Base-by-base conservation (phyloP, 2,329 filamentous ascomycete genomes). In the Didymella keratinophila region DNA sequence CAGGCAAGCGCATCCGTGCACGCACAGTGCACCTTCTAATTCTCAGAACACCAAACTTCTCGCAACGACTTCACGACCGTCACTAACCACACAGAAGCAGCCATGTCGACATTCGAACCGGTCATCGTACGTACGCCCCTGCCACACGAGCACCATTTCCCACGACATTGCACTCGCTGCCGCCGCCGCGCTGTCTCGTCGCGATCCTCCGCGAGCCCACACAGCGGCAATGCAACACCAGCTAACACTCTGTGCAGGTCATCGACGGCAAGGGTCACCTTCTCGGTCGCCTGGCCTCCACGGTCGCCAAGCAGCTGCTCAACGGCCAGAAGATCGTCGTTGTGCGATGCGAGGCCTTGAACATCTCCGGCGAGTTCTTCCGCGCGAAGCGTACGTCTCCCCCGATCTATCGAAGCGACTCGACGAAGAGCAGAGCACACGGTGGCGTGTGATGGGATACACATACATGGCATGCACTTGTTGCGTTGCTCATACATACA, bases 331-430 rank as follows among this genome's bases (percentile, higher is more conserved):
- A 98, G 91, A 96, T 99, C 81, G 94, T 98, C 78, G 86, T 99
- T 76, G 95, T 99, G 81, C 92, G 95, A 87, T 96, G 91, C 85
- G 95, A 99, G 86, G 93, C 92, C 78, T 89, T 99, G 83, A 99
- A 99, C 90, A 99, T 99, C 88, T 99, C 95, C 75, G 95, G 95
- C 86, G 95, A 98, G 87, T 99, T 99, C 92, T 99, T 99, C 91
- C 93, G 95, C 83, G 89, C 94, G 75, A 99, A 99, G 91, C 91
- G 95, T 99, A 97, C 84, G 94, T 97, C 78, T 68, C 62, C 60
- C 60, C 65, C 45, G 56, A 58, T 60, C 61, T 60, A 60, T 54
- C 56, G 60, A 62, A 58, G 50, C 50, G 50, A 46, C n/a, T 45
- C 41, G 32, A 56, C 49, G 42, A 61, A 51, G 60, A 62, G 55